Evolutionary conservation across 345 rosid genomes (phyloP).

Genomic region (Hypericum perforatum): DNA sequence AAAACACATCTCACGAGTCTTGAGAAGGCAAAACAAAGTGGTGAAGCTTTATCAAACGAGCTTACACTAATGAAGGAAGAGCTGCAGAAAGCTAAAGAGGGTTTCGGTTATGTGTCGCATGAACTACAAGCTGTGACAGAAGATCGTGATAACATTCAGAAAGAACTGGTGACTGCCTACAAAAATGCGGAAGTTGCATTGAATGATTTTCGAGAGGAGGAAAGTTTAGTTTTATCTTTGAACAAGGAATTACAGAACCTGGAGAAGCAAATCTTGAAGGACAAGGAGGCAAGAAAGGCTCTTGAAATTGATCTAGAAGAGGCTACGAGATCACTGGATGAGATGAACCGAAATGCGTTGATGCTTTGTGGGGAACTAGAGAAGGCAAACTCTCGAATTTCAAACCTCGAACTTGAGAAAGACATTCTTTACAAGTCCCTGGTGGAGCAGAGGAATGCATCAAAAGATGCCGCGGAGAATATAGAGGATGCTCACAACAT

Average conservation of each 20-base stretch:
- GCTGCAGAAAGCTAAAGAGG: conserved; percentile 41
- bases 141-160: conserved; percentile 41
- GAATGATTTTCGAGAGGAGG: conserved; percentile 53
- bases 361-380: conserved; percentile 58
- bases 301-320: conserved; percentile 76
- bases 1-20: conserved; percentile 32
- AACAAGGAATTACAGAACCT: conserved; percentile 49
- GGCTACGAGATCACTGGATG: conserved; percentile 78
- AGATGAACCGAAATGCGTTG: conserved; percentile 60
- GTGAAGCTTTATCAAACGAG: conserved; percentile 40
- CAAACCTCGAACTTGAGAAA: conserved; percentile 69
- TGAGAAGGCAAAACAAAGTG: conserved; percentile 33
- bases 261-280: conserved; percentile 58
- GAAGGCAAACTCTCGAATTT: conserved; percentile 40
- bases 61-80: conserved; percentile 40
- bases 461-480: conserved; percentile 62
- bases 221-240: conserved; percentile 31
- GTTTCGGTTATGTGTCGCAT: conserved; percentile 28
- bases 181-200: conserved; percentile 46
- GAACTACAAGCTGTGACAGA: conserved; percentile 40
- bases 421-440: conserved; percentile 63
- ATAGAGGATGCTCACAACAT: conserved; percentile 88
- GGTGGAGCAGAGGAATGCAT: conserved; percentile 46
- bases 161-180: conserved; percentile 49
- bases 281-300: conserved; percentile 51